Evolutionary conservation across 345 rosid genomes (phyloP).

Genomic region (Eucalyptus sp.): DNA sequence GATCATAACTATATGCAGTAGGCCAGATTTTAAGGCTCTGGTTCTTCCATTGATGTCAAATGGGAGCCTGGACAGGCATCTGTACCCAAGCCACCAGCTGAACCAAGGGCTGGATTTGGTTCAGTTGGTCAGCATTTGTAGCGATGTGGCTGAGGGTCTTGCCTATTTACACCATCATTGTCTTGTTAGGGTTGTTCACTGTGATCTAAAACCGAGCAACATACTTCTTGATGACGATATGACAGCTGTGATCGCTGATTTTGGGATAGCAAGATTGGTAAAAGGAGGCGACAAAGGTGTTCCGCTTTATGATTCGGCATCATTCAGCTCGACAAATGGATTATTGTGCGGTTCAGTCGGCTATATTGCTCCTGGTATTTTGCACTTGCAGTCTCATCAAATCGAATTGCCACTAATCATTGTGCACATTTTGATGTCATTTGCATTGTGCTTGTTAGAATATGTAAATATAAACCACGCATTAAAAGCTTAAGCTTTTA

Average conservation of each 20-base stretch:
- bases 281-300: constrained; percentile 23
- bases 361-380: constrained; percentile 83
- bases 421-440: background rate
- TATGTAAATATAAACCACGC: too few relatives aligned
- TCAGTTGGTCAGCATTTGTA: constrained; percentile 63
- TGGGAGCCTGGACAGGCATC: constrained; percentile 74
- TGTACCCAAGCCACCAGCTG: constrained; percentile 34
- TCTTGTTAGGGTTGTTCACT: constrained; percentile 78
- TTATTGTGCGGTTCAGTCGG: constrained; percentile 76
- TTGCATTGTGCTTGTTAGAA: background rate
- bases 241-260: constrained; percentile 88
- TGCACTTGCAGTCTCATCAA: background rate
- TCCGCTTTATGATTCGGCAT: constrained; percentile 16
- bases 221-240: constrained; percentile 78
- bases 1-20: constrained; percentile 77
- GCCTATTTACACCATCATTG: constrained; percentile 81
- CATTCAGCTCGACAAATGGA: constrained; percentile 61
- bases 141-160: constrained; percentile 77
- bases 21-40: constrained; percentile 76
- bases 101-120: constrained; percentile 25
- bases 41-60: constrained; percentile 80
- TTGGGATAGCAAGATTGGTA: constrained; percentile 66
- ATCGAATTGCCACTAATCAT: background rate
- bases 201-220: constrained; percentile 93
- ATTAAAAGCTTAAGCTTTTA: fast-evolving